These are phyloP conservation scores for Penicillium flavigenum DNA, from an alignment of 495 filamentous ascomycete species.

Conservation along the genomic window DNA sequence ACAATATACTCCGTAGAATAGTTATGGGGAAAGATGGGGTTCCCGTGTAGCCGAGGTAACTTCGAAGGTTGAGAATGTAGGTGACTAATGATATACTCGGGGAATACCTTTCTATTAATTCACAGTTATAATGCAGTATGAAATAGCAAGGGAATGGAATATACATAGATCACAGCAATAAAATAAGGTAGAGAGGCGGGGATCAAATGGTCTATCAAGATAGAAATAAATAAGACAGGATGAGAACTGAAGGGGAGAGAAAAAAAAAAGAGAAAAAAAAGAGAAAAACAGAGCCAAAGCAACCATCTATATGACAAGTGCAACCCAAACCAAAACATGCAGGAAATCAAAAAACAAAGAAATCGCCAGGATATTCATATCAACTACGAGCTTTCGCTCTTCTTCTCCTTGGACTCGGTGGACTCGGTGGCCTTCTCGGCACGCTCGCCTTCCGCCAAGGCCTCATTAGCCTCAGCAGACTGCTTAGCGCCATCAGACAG, in stretches of 20 bases:
- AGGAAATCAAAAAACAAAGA: conserved; percentile 1
- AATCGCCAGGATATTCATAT: conserved; percentile 12
- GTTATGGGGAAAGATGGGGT: conserved; percentile 1
- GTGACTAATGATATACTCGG: conserved; percentile 8
- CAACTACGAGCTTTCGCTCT: conserved; percentile 30
- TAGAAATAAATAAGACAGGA: conserved; percentile 28
- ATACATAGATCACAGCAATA: conserved; percentile 1
- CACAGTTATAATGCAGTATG: not conserved
- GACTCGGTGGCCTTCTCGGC: conserved; percentile 30
- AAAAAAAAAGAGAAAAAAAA: not conserved
- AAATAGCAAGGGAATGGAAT: conserved; percentile 1
- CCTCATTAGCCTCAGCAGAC: conserved; percentile 43
- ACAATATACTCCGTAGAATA: not conserved
- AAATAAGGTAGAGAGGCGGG: conserved; percentile 14
- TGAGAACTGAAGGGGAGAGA: conserved; percentile 22
- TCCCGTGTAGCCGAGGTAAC: conserved; percentile 12
- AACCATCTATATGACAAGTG: conserved; percentile 18
- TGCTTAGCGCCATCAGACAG: conserved; percentile 29
- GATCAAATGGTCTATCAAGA: conserved; percentile 27
- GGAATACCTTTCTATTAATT: not conserved
- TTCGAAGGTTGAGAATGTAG: not conserved
- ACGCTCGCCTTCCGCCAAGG: conserved; percentile 41
- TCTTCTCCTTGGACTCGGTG: conserved; percentile 26
- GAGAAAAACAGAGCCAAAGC: conserved; percentile 12
- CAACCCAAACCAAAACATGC: conserved; percentile 2